A percentile compares a stretch with the other conserved stretches of the same genome.
phyloP scores from a whole-genome alignment of 129 eudicot genomes.

The Sambucus nigra region DNA sequence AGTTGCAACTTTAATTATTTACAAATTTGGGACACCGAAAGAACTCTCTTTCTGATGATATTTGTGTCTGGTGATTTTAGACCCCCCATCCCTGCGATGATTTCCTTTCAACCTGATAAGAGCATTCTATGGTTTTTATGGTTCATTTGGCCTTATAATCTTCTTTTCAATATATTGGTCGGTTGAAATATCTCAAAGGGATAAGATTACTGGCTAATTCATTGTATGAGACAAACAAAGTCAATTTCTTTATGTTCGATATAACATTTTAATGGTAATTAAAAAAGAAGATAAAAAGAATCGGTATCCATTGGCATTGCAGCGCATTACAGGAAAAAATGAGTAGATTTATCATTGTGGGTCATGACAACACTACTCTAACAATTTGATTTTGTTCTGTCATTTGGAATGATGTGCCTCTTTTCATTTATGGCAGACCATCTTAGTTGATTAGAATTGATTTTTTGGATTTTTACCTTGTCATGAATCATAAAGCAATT shows the following conservation, averaged over 20 bases:
- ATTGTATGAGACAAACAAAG: not conserved
- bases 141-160: not conserved
- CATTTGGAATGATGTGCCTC: not conserved
- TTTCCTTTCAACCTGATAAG: not conserved
- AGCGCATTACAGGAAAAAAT: not conserved
- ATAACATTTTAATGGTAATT: not conserved
- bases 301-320: slow-evolving; percentile 6
- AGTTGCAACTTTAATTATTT: slow-evolving; percentile 4
- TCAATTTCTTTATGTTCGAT: not conserved
- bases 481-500: slow-evolving; percentile 10
- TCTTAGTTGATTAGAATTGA: slow-evolving; percentile 2
- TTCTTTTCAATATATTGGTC: not conserved
- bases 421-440: slow-evolving; percentile 23
- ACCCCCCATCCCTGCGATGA: not conserved
- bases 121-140: not conserved
- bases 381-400: not conserved
- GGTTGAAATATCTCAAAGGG: not conserved
- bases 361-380: not conserved
- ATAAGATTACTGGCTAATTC: not conserved
- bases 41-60: not conserved
- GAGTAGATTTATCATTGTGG: not conserved
- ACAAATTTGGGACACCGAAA: not conserved
- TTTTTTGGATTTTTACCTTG: not conserved
- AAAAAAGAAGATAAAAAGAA: not conserved
- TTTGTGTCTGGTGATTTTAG: not conserved